Percentiles rank a stretch among this genome's conserved stretches.
These are phyloP conservation scores for Hemisphaericaspora xylofermentans DNA, from an alignment of 1,139 yeast genomes.

Conservation along the genomic window DNA sequence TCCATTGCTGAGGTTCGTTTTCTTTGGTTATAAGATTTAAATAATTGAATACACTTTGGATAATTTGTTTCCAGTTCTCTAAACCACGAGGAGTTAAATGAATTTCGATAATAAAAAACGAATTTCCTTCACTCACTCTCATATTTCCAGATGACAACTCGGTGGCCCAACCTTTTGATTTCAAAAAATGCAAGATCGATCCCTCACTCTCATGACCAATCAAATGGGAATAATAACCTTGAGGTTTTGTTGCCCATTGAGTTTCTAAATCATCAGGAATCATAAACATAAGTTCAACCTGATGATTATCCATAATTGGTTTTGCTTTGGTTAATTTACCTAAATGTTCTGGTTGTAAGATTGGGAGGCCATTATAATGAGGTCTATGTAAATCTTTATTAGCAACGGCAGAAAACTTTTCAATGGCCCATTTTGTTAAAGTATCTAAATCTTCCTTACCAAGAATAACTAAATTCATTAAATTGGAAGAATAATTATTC, in stretches of 20 bases:
- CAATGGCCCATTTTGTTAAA: slow-evolving; percentile 66
- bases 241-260: slow-evolving; percentile 68
- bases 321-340: slow-evolving; percentile 61
- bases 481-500: slow-evolving; percentile 67
- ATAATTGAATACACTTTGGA: slow-evolving; percentile 66
- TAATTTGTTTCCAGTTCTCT: slow-evolving; percentile 58
- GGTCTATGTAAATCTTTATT: slow-evolving; percentile 57
- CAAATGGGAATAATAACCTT: slow-evolving; percentile 70
- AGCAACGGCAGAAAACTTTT: slow-evolving; percentile 63
- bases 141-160: slow-evolving; percentile 74
- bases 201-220: slow-evolving; percentile 92
- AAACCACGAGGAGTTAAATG: slow-evolving; percentile 79
- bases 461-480: slow-evolving; percentile 83
- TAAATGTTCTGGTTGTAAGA: slow-evolving; percentile 45
- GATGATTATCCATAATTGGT: slow-evolving; percentile 80
- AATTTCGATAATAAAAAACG: slow-evolving; percentile 63
- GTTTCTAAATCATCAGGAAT: slow-evolving; percentile 70
- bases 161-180: slow-evolving; percentile 73
- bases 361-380: slow-evolving; percentile 34
- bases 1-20: slow-evolving; percentile 58
- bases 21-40: slow-evolving; percentile 50
- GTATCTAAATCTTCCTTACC: slow-evolving; percentile 80
- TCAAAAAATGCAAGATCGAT: slow-evolving; percentile 68
- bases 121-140: slow-evolving; percentile 67
- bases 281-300: slow-evolving; percentile 64